Conservation (phyloP, 2,329 filamentous ascomycete genomes). For the Stachybotrys chartarum region DNA sequence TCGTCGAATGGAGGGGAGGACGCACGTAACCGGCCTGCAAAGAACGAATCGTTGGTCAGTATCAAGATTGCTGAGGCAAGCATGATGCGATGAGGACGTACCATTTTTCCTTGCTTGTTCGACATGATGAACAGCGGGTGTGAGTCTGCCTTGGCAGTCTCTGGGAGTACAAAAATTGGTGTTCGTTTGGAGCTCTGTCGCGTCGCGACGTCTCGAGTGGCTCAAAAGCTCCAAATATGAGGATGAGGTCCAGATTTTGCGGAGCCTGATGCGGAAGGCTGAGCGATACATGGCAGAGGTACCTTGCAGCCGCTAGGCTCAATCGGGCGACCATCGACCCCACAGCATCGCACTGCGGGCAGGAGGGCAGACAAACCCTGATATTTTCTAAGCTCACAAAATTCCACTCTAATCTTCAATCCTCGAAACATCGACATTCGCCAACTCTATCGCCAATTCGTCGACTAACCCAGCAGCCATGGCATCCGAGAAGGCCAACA, state of each 20-base stretch:
- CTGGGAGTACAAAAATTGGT: constrained; percentile 36
- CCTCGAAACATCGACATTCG: constrained; percentile 11
- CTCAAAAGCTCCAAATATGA: constrained; percentile 32
- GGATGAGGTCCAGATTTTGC: constrained; percentile 35
- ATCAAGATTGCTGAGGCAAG: constrained; percentile 39
- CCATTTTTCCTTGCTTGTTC: constrained; percentile 99
- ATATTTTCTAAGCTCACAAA: constrained; percentile 30
- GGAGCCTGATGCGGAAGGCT: constrained; percentile 36
- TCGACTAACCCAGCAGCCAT: constrained; percentile 32
- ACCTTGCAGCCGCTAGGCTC: constrained; percentile 18
- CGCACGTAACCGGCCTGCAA: constrained; percentile 64
- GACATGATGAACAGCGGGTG: constrained; percentile 24
- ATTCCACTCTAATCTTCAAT: constrained; percentile 11
- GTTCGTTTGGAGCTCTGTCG: constrained; percentile 28
- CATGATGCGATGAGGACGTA: constrained; percentile 47
- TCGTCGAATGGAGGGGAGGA: constrained; percentile 22
- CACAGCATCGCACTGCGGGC: constrained; percentile 16
- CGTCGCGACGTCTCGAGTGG: constrained; percentile 28
- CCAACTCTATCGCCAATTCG: constrained; percentile 25
- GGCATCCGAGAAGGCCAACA: constrained; percentile 76
- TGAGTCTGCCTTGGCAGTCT: constrained; percentile 22
- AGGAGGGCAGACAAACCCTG: constrained; percentile 36
- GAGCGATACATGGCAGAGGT: constrained; percentile 22
- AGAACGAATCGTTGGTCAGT: constrained; percentile 48
- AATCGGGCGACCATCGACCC: constrained; percentile 1